Base-by-base conservation (phyloP, 1,139 yeast genomes). In the Arxiozyma bovina region DNA sequence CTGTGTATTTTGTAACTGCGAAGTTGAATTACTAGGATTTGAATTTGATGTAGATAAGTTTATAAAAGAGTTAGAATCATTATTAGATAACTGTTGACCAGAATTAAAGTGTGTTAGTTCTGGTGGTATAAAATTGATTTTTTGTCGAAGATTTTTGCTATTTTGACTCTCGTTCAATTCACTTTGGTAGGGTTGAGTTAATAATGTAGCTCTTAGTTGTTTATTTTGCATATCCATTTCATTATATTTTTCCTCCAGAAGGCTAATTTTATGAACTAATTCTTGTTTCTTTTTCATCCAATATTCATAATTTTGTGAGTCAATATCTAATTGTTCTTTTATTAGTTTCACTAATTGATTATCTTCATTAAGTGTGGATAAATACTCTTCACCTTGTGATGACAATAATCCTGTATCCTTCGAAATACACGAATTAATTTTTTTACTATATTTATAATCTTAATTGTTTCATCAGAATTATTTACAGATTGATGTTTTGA, bases 241-340 rank as follows among this genome's bases (percentile, higher is more conserved):
- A 21, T 60, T 60, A 53, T 65, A 63, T 45, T 58, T 60, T 25
- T 57, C 51, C 50, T 66, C 65, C 48, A 66, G 51, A 3, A 55
- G 44, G 7, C 62, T 61, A 11, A 65, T 58, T 23, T 58, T 61
- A 46, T 60, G 63, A 15, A 58, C 48, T 48, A 61, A 53, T 27
- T 56, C 56, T 46, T 52, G 53, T 50, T 59, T 63, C 42, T 55
- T 61, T 8, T 51, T 48, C 51, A 59, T 58, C 70, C 70, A 65
- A 47, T 58, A 59, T 11, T 54, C 50, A 40, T 66, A 67, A 23
- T 60, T 54, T 22, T 63, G 61, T n/a, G 60, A 57, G 47, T 67
- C 70, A 38, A 60, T 57, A 2, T 54, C 54, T 7, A 64, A n/a
- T 55, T 67, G 66, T 21, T 65, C 65, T 43, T 58, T 65, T 12